Base-by-base conservation (phyloP, 208 protist genomes). In the Trypanosoma brucei region DNA sequence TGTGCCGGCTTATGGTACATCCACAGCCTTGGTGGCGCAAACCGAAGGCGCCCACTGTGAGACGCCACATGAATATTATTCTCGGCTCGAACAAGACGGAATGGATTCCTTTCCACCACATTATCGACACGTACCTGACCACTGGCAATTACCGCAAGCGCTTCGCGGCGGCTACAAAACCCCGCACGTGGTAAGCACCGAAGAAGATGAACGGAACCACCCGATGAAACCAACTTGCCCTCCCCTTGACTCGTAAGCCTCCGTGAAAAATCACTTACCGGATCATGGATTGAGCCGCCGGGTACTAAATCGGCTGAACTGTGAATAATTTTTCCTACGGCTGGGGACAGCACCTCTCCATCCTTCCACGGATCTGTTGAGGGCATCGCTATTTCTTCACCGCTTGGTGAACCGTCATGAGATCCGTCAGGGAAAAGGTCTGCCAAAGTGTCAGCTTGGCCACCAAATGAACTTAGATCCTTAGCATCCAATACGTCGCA, bases 1-100 rank as follows among this genome's bases (percentile, higher is more conserved):
- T 95, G 79, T 39, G 85, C 81, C 7, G 88, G 88, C 61, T 95
- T 95, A 72, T 92, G 85, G 59, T 92, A 95, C 78, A 95, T 91
- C 84, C 86, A 95, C 48, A 95, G 70, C 36, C 88, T 72, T 33
- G 88, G 77, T 8, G 88, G 84, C 30, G 85, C 77, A 62, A 91
- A 91, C 48, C 88, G 83, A 42, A 95, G 69, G 11, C 88, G 83
- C 13, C 73, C 71, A 34, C 62, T 70, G 66, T 95, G 88, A 8
- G 85, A 86, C 4, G 71, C 61, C 48, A 95, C 78, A 60, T 84
- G 74, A 39, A 95, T 69, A 53, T 91, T 80, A 53, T 95, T 86
- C 62, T 90, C 74, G 0, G 88, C 78, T 4, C 70, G 69, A 36
- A 95, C 80, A 34, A 81, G 60, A 9, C 83, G 81, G 58, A 95